A percentile compares a stretch with the other conserved stretches of the same genome.
phyloP scores from a whole-genome alignment of 2,329 filamentous ascomycete species.

The Aspergillus sclerotialis region DNA sequence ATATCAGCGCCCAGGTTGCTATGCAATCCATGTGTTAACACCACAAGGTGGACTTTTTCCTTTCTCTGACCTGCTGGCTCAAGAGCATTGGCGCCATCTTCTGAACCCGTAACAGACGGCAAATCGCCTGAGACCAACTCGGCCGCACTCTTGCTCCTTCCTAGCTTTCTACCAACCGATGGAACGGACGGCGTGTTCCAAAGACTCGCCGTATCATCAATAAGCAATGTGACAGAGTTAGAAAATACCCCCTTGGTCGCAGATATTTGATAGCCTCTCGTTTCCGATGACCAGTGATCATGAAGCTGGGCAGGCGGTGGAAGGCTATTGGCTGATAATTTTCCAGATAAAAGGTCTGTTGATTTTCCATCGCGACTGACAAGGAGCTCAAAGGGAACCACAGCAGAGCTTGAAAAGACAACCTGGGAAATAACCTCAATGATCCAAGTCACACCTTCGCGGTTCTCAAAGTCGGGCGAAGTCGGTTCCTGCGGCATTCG shows the following conservation, averaged over 20 bases:
- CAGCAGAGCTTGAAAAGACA: slow-evolving; percentile 82
- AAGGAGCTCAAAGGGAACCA: slow-evolving; percentile 80
- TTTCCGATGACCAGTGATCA: slow-evolving; percentile 64
- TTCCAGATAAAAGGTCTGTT: slow-evolving; percentile 58
- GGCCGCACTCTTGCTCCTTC: slow-evolving; percentile 33
- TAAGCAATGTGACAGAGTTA: slow-evolving; percentile 65
- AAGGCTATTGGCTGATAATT: slow-evolving; percentile 44
- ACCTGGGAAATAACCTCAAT: slow-evolving; percentile 90
- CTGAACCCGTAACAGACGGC: slow-evolving; percentile 13
- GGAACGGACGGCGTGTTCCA: slow-evolving; percentile 91
- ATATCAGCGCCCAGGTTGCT: slow-evolving; percentile 95
- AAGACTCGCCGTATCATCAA: slow-evolving; percentile 80
- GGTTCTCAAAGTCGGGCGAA: slow-evolving; percentile 25
- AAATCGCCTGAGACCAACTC: slow-evolving; percentile 9
- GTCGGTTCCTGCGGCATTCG: slow-evolving; percentile 41
- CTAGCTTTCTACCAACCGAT: slow-evolving; percentile 41
- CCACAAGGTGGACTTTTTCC: slow-evolving; percentile 73
- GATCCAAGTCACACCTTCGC: slow-evolving; percentile 69
- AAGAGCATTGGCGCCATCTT: too few relatives aligned
- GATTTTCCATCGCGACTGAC: slow-evolving; percentile 82
- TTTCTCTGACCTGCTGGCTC: too few relatives aligned
- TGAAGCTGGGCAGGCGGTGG: slow-evolving; percentile 62
- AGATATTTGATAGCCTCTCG: slow-evolving; percentile 48
- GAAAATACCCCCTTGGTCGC: slow-evolving; percentile 75
- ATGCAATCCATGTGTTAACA: slow-evolving; percentile 89